These are phyloP conservation scores for Sequoia sempervirens DNA, from an alignment of 75 land plant genomes.

Conservation along the genomic window DNA sequence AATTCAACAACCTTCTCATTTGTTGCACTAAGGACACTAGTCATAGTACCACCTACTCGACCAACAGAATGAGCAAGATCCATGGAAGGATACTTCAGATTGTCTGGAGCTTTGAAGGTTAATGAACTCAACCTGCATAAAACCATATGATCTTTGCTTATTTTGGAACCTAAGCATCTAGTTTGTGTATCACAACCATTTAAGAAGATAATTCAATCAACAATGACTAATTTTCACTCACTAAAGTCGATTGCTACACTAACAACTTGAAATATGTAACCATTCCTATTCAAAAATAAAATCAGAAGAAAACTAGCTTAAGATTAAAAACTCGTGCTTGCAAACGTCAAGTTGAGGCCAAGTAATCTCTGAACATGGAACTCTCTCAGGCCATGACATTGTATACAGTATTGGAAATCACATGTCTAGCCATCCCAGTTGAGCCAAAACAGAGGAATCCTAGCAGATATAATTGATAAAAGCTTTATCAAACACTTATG, in stretches of 20 bases:
- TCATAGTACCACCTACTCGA: slow-evolving; percentile 96
- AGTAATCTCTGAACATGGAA: slow-evolving; percentile 84
- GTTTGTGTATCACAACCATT: background rate
- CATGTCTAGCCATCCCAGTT: slow-evolving; percentile 98
- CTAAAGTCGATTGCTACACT: background rate
- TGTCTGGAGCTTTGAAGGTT: slow-evolving; percentile 84
- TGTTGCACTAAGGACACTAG: slow-evolving; percentile 95
- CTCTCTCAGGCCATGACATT: slow-evolving; percentile 92
- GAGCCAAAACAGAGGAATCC: slow-evolving; percentile 93
- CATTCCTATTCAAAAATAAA: background rate
- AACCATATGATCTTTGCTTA: background rate
- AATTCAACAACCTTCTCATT: slow-evolving; percentile 99
- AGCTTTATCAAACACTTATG: background rate
- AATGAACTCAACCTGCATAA: slow-evolving; percentile 76
- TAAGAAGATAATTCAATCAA: background rate
- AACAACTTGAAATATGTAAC: background rate
- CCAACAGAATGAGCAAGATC: slow-evolving; percentile 92
- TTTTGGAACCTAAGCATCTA: background rate
- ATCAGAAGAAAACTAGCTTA: background rate
- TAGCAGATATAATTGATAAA: slow-evolving; percentile 18
- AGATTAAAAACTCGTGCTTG: slow-evolving; percentile 41
- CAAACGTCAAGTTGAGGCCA: slow-evolving; percentile 97
- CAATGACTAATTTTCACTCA: background rate
- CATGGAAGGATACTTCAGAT: slow-evolving; percentile 94
- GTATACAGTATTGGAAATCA: slow-evolving; percentile 94